These are phyloP conservation scores for Macroventuria anomochaeta DNA, from an alignment of 2,329 filamentous ascomycete species.

Conservation along the genomic window DNA sequence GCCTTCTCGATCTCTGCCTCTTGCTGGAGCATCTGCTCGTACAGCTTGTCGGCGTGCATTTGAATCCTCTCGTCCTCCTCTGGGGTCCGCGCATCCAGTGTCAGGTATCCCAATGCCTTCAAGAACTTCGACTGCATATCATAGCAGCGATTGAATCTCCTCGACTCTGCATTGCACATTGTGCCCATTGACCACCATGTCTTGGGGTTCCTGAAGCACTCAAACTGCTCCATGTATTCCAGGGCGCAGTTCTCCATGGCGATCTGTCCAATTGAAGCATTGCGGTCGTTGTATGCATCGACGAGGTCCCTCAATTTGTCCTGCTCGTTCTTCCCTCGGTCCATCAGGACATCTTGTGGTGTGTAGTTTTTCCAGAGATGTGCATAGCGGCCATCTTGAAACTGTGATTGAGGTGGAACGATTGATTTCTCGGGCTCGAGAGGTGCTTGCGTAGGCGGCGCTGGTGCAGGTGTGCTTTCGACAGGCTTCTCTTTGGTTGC, in stretches of 20 bases:
- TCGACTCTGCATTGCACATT: slow-evolving; percentile 81
- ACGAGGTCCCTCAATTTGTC: slow-evolving; percentile 82
- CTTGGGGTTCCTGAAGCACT: slow-evolving; percentile 77
- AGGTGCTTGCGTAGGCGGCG: slow-evolving; percentile 4
- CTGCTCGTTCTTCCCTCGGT: slow-evolving; percentile 73
- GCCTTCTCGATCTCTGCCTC: slow-evolving; percentile 77
- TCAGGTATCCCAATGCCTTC: slow-evolving; percentile 86
- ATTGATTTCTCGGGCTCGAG: slow-evolving; percentile 36
- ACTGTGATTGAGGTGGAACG: slow-evolving; percentile 64
- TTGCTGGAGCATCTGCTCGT: slow-evolving; percentile 83
- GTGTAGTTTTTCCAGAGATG: slow-evolving; percentile 93
- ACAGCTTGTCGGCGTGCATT: slow-evolving; percentile 92
- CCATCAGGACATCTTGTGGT: slow-evolving; percentile 72
- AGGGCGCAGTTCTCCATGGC: slow-evolving; percentile 93
- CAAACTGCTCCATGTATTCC: slow-evolving; percentile 81
- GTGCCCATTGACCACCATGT: slow-evolving; percentile 71
- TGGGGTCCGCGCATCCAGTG: slow-evolving; percentile 66
- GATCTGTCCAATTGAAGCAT: slow-evolving; percentile 75
- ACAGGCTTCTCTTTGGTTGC: slow-evolving; percentile 36
- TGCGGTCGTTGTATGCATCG: slow-evolving; percentile 83
- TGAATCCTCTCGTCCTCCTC: slow-evolving; percentile 84
- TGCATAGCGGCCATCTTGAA: slow-evolving; percentile 75
- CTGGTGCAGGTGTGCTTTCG: slow-evolving; percentile 19
- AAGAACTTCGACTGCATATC: slow-evolving; percentile 89
- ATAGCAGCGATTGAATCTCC: slow-evolving; percentile 84